Percentiles rank a stretch among this genome's conserved stretches.
phyloP scores from a whole-genome alignment of 441 rosid species.

The Melastoma candidum region DNA sequence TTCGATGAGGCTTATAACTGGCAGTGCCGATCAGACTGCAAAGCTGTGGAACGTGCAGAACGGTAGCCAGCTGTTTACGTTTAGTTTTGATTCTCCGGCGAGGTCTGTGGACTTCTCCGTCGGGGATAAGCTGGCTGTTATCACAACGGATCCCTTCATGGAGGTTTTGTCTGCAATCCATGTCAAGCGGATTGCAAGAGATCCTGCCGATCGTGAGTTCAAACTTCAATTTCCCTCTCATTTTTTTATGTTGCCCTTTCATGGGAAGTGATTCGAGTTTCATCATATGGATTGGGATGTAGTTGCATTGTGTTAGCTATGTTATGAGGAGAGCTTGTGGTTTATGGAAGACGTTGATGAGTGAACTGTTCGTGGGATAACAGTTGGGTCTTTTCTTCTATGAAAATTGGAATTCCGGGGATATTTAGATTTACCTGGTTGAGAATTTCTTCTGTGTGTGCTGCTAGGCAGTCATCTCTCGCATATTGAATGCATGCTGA shows the following conservation, averaged over 20 bases:
- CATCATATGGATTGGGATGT: not conserved
- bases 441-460: too few species aligned
- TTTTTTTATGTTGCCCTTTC: not conserved
- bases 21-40: constrained; percentile 84
- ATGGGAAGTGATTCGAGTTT: not conserved
- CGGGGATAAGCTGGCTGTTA: constrained; percentile 78
- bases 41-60: constrained; percentile 82
- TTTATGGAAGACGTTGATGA: too few species aligned
- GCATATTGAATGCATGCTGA: too few species aligned
- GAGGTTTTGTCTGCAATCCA: constrained; percentile 71
- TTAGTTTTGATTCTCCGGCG: constrained; percentile 69
- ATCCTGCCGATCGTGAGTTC: constrained; percentile 57
- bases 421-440: too few species aligned
- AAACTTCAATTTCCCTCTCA: not conserved
- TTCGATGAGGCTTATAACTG: constrained; percentile 60
- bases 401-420: too few species aligned
- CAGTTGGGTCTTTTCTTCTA: too few species aligned
- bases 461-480: too few species aligned
- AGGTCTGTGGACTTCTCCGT: constrained; percentile 78
- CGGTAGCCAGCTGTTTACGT: constrained; percentile 50
- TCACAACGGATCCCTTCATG: constrained; percentile 91
- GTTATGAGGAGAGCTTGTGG: too few species aligned
- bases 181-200: constrained; percentile 62
- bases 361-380: too few species aligned
- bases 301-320: not conserved